A percentile compares a stretch with the other conserved stretches of the same genome.
phyloP scores from a whole-genome alignment of 2,329 filamentous ascomycete genomes.

The Epichloe uncinata region DNA sequence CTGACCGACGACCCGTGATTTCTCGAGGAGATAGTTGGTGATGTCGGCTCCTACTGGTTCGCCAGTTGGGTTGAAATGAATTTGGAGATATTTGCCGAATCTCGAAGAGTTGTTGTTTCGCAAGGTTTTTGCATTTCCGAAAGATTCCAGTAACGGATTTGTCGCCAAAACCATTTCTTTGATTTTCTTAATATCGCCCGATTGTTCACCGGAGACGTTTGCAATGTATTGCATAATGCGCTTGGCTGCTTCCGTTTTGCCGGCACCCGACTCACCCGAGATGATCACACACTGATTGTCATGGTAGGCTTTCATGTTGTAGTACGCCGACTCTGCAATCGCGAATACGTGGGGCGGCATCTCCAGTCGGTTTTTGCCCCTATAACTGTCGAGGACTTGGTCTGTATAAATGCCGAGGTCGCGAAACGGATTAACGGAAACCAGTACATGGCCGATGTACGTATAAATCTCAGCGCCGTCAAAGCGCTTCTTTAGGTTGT shows the following conservation, averaged over 20 bases:
- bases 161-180: constrained; percentile 99
- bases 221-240: constrained; percentile 99
- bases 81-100: constrained; percentile 95
- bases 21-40: constrained; percentile 94
- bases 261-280: constrained; percentile 92
- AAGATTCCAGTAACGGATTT: constrained; percentile 91
- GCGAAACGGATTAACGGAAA: constrained; percentile 96
- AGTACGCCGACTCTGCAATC: constrained; percentile 91
- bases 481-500: constrained; percentile 96
- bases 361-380: constrained; percentile 92
- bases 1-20: constrained; percentile 87
- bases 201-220: constrained; percentile 76
- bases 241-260: constrained; percentile 97
- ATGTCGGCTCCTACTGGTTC: constrained; percentile 95
- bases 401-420: constrained; percentile 98
- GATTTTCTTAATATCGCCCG: constrained; percentile 84
- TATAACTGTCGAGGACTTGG: constrained; percentile 81
- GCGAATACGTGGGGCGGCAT: constrained; percentile 93
- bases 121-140: constrained; percentile 95
- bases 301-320: constrained; percentile 99
- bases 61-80: constrained; percentile 84
- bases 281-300: constrained; percentile 99
- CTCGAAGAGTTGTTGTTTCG: constrained; percentile 98
- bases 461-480: constrained; percentile 98
- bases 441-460: constrained; percentile 98